A percentile compares a stretch with the other conserved stretches of the same genome.
Evolutionary conservation across 108 stramenopile species (phyloP).

Genomic region (Cyclotella sp.): DNA sequence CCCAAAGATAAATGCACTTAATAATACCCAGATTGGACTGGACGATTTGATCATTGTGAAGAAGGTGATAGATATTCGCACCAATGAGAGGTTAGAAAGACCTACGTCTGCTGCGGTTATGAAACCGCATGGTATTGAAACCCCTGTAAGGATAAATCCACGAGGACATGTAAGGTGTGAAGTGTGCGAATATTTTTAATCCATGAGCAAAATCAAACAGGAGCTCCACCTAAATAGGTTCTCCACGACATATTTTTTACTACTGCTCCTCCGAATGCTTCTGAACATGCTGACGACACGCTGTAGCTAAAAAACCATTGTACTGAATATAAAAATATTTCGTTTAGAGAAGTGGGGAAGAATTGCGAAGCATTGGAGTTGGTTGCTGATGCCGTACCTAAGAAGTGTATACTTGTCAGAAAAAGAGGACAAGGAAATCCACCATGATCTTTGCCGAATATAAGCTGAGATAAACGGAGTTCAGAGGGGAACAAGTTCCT

Average conservation of each 20-base stretch:
- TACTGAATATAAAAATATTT: constrained; percentile 10
- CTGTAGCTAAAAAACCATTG: constrained; percentile 82
- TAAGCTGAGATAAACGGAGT: constrained; percentile 30
- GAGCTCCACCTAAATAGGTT: constrained; percentile 51
- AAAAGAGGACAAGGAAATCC: constrained; percentile 87
- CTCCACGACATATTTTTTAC: constrained; percentile 77
- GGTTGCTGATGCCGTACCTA: constrained; percentile 1
- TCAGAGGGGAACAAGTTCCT: constrained; percentile 22
- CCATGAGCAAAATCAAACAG: background rate
- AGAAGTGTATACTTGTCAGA: constrained; percentile 85
- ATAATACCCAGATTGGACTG: constrained; percentile 83
- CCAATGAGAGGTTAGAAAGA: constrained; percentile 80
- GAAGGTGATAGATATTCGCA: constrained; percentile 82
- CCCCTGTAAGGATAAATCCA: constrained; percentile 13
- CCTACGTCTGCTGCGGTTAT: constrained; percentile 84
- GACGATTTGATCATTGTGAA: constrained; percentile 92
- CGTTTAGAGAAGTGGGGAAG: background rate
- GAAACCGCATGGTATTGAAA: constrained; percentile 84
- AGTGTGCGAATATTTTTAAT: too few relatives aligned
- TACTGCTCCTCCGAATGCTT: constrained; percentile 63
- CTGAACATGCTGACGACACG: constrained; percentile 61
- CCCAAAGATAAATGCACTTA: constrained; percentile 83
- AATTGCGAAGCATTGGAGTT: background rate
- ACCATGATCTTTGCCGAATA: constrained; percentile 76
- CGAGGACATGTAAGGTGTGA: background rate